phyloP scores from a whole-genome alignment of 768 basidiomycete species.

The Mycena vulgaris region DNA sequence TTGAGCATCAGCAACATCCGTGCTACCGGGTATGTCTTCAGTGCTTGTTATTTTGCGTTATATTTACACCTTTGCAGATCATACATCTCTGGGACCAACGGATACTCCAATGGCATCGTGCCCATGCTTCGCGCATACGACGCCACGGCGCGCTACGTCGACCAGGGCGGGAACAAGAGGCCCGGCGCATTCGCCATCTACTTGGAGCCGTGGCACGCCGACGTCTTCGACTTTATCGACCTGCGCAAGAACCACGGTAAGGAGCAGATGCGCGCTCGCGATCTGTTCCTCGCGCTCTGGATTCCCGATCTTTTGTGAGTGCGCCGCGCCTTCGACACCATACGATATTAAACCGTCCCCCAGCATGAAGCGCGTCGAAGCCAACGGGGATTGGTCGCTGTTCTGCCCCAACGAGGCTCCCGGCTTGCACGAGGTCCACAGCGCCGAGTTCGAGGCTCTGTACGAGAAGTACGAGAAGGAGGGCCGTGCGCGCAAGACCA shows the following conservation, averaged over 20 bases:
- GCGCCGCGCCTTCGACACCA: not conserved
- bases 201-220: slow-evolving; percentile 99
- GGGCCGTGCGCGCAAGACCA: slow-evolving; percentile 85
- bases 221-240: slow-evolving; percentile 98
- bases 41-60: not conserved
- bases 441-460: slow-evolving; percentile 90
- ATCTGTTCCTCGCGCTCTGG: slow-evolving; percentile 99
- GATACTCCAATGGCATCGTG: slow-evolving; percentile 98
- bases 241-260: slow-evolving; percentile 99
- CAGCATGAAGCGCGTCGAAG: slow-evolving; percentile 98
- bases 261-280: slow-evolving; percentile 96
- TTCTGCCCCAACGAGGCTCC: slow-evolving; percentile 99
- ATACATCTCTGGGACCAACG: slow-evolving; percentile 99
- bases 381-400: slow-evolving; percentile 91
- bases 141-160: slow-evolving; percentile 98
- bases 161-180: slow-evolving; percentile 99
- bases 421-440: slow-evolving; percentile 88
- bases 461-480: slow-evolving; percentile 93
- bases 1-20: slow-evolving; percentile 97
- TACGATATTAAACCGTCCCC: not conserved
- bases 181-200: slow-evolving; percentile 99
- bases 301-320: slow-evolving; percentile 96
- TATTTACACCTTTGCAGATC: slow-evolving; percentile 69
- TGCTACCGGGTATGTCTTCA: slow-evolving; percentile 82
- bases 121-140: slow-evolving; percentile 99